Conservation (phyloP, 345 rosid genomes). For the Zanthoxylum bungeanum region DNA sequence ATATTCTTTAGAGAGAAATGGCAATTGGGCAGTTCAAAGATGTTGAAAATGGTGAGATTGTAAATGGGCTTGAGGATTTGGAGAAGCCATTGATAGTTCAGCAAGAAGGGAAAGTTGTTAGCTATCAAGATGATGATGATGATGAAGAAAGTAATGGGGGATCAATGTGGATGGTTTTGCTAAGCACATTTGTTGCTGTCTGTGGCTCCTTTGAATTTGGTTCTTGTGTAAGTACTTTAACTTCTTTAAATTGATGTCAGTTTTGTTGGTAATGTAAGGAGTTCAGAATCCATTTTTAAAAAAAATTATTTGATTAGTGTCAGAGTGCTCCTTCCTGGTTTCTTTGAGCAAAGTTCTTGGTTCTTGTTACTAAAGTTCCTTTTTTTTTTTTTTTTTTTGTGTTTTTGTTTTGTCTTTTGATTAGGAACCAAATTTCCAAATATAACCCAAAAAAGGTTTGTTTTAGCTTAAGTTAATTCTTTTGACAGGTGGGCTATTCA, state of each 20-base stretch:
- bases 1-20: constrained; percentile 29
- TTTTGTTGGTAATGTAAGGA: not conserved
- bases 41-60: constrained; percentile 43
- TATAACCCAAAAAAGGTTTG: constrained; percentile 23
- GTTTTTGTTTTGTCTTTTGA: constrained; percentile 2
- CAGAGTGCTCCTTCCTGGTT: constrained; percentile 17
- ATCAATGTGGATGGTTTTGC: constrained; percentile 59
- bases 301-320: not conserved
- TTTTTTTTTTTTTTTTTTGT: constrained; percentile 1
- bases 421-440: constrained; percentile 29
- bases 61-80: constrained; percentile 34
- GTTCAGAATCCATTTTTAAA: not conserved
- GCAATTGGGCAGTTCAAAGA: constrained; percentile 41
- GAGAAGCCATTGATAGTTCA: constrained; percentile 49
- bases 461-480: constrained; percentile 43
- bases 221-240: constrained; percentile 66
- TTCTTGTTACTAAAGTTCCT: constrained; percentile 29
- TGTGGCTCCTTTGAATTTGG: constrained; percentile 92
- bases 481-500: constrained; percentile 90
- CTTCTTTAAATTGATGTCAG: not conserved
- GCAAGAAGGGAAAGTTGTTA: constrained; percentile 22
- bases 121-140: constrained; percentile 27
- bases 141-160: constrained; percentile 26
- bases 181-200: constrained; percentile 79
- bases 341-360: constrained; percentile 16